phyloP scores from a whole-genome alignment of 352 stramenopile genomes.

The Pythium folliculosum region DNA sequence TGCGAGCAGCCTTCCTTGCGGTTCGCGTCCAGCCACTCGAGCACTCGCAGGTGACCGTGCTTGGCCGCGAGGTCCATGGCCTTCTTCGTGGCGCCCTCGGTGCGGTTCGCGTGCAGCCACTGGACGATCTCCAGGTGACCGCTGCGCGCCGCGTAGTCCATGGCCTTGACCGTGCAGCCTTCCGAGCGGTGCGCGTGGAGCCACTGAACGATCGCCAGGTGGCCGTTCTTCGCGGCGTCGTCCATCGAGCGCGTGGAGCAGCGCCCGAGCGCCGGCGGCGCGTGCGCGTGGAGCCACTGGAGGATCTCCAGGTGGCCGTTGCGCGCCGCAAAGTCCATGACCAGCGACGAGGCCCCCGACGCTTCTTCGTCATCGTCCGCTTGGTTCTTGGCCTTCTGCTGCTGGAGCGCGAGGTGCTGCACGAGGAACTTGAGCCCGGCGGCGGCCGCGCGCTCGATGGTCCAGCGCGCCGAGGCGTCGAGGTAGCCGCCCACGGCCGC shows the following conservation, averaged over 20 bases:
- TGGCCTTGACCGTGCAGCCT: conserved; percentile 64
- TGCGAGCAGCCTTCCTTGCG: conserved; percentile 35
- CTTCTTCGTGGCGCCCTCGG: conserved; percentile 47
- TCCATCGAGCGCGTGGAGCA: conserved; percentile 68
- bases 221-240: conserved; percentile 58
- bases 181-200: conserved; percentile 64
- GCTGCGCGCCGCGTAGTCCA: conserved; percentile 59
- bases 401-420: conserved; percentile 55
- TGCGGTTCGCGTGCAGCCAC: conserved; percentile 55
- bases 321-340: conserved; percentile 74
- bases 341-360: conserved; percentile 40
- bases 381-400: conserved; percentile 28
- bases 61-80: conserved; percentile 66
- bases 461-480: conserved; percentile 62
- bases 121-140: conserved; percentile 59
- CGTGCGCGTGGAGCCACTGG: conserved; percentile 54
- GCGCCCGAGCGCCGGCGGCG: conserved; percentile 36
- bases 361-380: conserved; percentile 31
- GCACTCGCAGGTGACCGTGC: conserved; percentile 55
- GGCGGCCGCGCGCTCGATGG: conserved; percentile 60
- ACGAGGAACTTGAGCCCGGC: conserved; percentile 66
- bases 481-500: conserved; percentile 44
- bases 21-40: conserved; percentile 37
- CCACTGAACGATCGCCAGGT: conserved; percentile 66
- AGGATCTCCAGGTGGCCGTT: conserved; percentile 78